These are phyloP conservation scores for Podila minutissima DNA, from an alignment of 192 early-diverging fungal genomes.

Conservation along the genomic window DNA sequence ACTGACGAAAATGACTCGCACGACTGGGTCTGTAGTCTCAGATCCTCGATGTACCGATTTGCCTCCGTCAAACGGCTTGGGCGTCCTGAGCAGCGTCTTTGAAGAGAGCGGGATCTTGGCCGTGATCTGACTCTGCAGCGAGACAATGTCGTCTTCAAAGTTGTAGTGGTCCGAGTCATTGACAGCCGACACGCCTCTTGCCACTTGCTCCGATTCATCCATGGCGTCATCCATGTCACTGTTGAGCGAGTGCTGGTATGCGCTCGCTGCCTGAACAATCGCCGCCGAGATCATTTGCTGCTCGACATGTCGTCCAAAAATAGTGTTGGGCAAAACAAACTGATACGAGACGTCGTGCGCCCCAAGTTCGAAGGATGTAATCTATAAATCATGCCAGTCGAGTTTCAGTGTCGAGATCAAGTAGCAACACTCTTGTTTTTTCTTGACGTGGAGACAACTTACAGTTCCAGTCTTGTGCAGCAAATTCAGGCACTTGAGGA, in stretches of 20 bases:
- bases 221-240: background rate
- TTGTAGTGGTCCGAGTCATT: constrained; percentile 12
- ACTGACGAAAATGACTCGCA: constrained; percentile 41
- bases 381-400: background rate
- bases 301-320: constrained; percentile 33
- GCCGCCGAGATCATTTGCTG: constrained; percentile 39
- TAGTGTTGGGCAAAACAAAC: constrained; percentile 28
- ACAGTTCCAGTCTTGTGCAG: constrained; percentile 33
- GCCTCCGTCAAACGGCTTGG: constrained; percentile 30
- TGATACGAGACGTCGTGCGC: constrained; percentile 34
- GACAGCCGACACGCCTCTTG: background rate
- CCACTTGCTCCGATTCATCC: constrained; percentile 1
- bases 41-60: constrained; percentile 14
- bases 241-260: constrained; percentile 27
- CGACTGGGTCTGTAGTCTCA: constrained; percentile 31
- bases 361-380: constrained; percentile 37
- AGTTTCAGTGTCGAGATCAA: background rate
- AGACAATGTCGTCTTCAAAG: constrained; percentile 44
- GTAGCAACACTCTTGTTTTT: too few species aligned
- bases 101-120: constrained; percentile 43
- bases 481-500: constrained; percentile 27
- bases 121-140: constrained; percentile 19
- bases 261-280: constrained; percentile 37
- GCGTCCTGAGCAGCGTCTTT: constrained; percentile 24
- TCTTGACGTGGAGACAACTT: background rate